phyloP scores from a whole-genome alignment of 768 basidiomycete genomes.

The Xerocomus spinulosus region DNA sequence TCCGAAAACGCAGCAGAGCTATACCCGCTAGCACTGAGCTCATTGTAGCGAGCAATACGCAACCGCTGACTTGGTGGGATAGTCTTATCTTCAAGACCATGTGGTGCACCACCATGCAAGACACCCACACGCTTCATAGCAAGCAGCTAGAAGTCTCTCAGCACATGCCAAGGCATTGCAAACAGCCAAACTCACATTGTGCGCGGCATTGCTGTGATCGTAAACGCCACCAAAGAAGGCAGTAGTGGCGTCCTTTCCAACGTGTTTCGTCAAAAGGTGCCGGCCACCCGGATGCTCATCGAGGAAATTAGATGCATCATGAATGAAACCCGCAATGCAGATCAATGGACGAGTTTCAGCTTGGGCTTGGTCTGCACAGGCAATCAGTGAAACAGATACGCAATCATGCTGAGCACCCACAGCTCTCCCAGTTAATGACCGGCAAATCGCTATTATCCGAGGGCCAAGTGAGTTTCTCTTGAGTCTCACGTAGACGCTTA shows the following conservation, averaged over 20 bases:
- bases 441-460: constrained; percentile 69
- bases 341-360: constrained; percentile 74
- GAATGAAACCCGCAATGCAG: constrained; percentile 88
- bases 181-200: constrained; percentile 51
- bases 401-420: constrained; percentile 37
- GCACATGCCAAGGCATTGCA: neutral
- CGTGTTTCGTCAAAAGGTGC: constrained; percentile 75
- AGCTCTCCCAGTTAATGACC: constrained; percentile 83
- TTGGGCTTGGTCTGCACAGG: constrained; percentile 66
- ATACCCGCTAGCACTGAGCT: constrained; percentile 45
- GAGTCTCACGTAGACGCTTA: constrained; percentile 75
- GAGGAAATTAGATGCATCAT: constrained; percentile 79
- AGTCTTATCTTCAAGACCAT: constrained; percentile 53
- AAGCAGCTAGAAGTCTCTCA: constrained; percentile 19
- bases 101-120: constrained; percentile 48
- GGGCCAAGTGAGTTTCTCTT: constrained; percentile 79
- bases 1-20: constrained; percentile 57
- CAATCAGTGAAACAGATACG: neutral
- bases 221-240: constrained; percentile 94
- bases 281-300: constrained; percentile 92
- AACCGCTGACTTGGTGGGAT: constrained; percentile 73
- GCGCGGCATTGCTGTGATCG: constrained; percentile 84
- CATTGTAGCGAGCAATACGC: constrained; percentile 61
- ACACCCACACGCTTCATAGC: constrained; percentile 57
- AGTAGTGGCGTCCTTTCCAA: constrained; percentile 88